phyloP scores from a whole-genome alignment of 345 rosid species.

The Eucalyptus tenuipes region DNA sequence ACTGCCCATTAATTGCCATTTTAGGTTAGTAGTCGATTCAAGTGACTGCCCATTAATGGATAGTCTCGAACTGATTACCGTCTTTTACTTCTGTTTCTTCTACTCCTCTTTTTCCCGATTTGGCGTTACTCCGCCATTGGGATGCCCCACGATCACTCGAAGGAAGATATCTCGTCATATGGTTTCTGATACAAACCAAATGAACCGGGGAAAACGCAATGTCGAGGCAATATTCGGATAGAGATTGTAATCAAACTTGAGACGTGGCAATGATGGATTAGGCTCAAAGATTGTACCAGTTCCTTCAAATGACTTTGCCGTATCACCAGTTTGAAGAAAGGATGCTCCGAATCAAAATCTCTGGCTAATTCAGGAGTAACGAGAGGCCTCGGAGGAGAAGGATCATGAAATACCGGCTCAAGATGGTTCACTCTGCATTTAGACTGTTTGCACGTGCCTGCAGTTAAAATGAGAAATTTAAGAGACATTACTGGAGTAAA shows the following conservation, averaged over 20 bases:
- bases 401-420: not conserved
- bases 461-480: not conserved
- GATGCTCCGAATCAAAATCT: not conserved
- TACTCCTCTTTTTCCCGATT: fast-evolving
- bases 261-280: not conserved
- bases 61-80: not conserved
- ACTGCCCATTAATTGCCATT: not conserved
- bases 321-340: not conserved
- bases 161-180: not conserved
- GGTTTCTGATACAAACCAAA: not conserved
- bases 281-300: not conserved
- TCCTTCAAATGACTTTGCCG: not conserved
- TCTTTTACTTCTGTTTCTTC: not conserved
- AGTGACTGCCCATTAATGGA: not conserved
- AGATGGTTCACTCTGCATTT: not conserved
- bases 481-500: not conserved
- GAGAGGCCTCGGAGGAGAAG: not conserved
- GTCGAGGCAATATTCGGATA: not conserved
- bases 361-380: not conserved
- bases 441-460: not conserved
- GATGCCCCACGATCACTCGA: not conserved
- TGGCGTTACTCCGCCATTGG: not conserved
- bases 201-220: not conserved
- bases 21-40: not conserved
- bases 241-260: not conserved